Conservation (phyloP, 202 grass and related monocot genomes). For the Digitaria exilis region DNA sequence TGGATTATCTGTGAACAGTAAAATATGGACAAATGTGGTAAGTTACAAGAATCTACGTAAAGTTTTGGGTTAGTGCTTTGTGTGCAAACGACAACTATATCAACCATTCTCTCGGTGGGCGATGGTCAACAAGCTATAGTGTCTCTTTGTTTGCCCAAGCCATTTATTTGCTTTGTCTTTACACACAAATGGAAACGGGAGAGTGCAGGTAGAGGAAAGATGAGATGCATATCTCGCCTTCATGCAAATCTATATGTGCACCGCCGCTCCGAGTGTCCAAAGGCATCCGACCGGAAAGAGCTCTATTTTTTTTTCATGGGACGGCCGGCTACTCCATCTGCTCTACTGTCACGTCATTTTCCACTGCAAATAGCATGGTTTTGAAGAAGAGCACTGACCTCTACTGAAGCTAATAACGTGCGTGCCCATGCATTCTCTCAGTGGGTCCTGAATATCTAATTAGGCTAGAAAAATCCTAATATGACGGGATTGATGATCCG, state of each 20-base stretch:
- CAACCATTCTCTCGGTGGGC: conserved; percentile 23
- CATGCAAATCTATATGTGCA: conserved; percentile 36
- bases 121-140: conserved; percentile 12
- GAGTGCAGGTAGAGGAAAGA: conserved; percentile 28
- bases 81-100: conserved; percentile 14
- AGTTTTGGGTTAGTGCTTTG: conserved; percentile 9
- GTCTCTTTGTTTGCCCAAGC: conserved; percentile 50
- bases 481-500: no score
- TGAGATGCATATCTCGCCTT: conserved; percentile 13
- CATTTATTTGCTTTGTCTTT: conserved; percentile 52
- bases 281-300: conserved; percentile 12
- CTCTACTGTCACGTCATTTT: neutral
- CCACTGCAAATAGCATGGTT: neutral
- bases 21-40: neutral
- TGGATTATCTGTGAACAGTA: neutral
- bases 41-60: neutral
- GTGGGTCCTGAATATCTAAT: no score
- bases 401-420: neutral
- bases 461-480: no score
- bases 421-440: no score
- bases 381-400: neutral
- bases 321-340: neutral
- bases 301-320: conserved; percentile 26
- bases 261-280: conserved; percentile 26
- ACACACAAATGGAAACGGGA: conserved; percentile 15